A percentile compares a stretch with the other conserved stretches of the same genome.
phyloP scores from a whole-genome alignment of 805 yeast genomes.

The Candida caryicola region DNA sequence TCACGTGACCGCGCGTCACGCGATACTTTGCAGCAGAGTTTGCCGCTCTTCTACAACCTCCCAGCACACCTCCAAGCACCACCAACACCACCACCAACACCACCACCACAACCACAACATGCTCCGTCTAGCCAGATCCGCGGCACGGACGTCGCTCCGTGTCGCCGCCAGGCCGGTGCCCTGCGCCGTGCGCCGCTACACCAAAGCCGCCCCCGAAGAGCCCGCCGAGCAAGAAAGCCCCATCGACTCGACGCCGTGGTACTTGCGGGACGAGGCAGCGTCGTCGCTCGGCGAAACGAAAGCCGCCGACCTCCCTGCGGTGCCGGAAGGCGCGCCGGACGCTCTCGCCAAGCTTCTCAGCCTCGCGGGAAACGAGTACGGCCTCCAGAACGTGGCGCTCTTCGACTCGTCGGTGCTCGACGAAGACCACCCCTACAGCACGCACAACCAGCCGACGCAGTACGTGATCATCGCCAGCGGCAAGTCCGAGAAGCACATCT shows the following conservation, averaged over 20 bases:
- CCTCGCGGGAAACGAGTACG: conserved; percentile 56
- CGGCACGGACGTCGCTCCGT: not conserved
- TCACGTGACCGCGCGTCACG: too few species aligned
- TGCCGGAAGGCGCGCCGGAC: conserved; percentile 61
- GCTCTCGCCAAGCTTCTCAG: conserved; percentile 44
- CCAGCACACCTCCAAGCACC: too few species aligned
- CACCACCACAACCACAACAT: not conserved
- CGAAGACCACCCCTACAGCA: conserved; percentile 28
- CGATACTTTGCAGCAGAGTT: too few species aligned
- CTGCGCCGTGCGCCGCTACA: not conserved
- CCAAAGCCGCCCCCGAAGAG: not conserved
- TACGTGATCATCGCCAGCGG: conserved; percentile 67
- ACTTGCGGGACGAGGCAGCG: conserved; percentile 45
- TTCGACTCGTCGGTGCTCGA: conserved; percentile 57
- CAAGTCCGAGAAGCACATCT: conserved; percentile 70
- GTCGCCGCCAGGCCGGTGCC: not conserved
- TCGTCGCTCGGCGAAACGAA: conserved; percentile 25
- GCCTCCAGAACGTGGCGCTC: conserved; percentile 58
- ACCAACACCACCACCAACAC: too few species aligned
- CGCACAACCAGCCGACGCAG: conserved; percentile 26
- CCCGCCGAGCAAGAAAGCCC: not conserved
- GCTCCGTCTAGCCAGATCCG: not conserved
- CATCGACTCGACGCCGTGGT: conserved; percentile 53
- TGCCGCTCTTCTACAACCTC: too few species aligned
- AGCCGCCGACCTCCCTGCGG: conserved; percentile 43